Conservation (phyloP, 2,329 filamentous ascomycete species). For the Xylaria digitata region DNA sequence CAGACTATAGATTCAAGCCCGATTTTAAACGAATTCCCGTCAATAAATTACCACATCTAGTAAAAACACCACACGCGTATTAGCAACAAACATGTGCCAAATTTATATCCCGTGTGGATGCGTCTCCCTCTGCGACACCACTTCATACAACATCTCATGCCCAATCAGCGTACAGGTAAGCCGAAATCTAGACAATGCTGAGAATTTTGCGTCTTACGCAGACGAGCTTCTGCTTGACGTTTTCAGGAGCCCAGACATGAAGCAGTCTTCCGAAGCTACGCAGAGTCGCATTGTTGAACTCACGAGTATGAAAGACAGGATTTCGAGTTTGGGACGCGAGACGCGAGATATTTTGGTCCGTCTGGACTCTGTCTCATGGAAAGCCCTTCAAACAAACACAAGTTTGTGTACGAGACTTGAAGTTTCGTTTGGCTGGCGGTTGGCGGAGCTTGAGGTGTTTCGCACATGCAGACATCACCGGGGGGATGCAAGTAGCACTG, state of each 20-base stretch:
- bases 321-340: neutral
- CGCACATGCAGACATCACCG: neutral
- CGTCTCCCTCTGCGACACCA: neutral
- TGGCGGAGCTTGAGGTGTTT: neutral
- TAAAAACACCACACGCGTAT: neutral
- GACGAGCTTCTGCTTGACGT: neutral
- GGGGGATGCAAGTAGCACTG: too few relatives aligned
- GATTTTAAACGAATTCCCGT: neutral
- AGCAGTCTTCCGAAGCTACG: neutral
- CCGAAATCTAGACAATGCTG: neutral
- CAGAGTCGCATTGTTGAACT: neutral
- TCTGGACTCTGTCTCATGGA: neutral
- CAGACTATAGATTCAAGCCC: neutral
- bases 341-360: neutral
- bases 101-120: neutral
- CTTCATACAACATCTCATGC: neutral
- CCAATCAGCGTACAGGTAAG: neutral
- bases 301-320: neutral
- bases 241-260: neutral
- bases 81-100: neutral
- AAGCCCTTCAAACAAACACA: neutral
- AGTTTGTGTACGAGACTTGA: neutral
- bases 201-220: neutral
- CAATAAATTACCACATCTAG: too few relatives aligned
- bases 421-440: neutral